Evolutionary conservation across 495 filamentous ascomycete genomes (phyloP).

Genomic region (Talaromyces proteolyticus): DNA sequence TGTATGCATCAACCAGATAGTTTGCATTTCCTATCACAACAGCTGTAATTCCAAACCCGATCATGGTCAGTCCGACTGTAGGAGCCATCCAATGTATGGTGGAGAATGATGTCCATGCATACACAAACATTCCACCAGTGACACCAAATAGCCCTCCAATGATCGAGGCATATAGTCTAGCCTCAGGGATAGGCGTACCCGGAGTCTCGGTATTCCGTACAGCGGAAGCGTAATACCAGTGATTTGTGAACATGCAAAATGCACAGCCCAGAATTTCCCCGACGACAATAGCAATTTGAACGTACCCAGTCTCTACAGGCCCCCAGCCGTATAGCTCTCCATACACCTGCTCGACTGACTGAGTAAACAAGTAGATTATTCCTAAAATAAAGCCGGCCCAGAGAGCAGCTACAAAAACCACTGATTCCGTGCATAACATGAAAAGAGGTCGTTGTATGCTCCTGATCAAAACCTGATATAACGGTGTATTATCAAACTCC

Average conservation of each 20-base stretch:
- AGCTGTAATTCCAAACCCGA: conserved; percentile 16
- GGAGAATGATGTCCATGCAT: conserved; percentile 32
- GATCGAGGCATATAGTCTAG: conserved; percentile 28
- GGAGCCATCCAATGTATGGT: conserved; percentile 31
- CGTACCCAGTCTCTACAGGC: conserved; percentile 24
- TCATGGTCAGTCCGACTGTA: conserved; percentile 28
- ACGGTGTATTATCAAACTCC: conserved; percentile 25
- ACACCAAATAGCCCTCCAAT: conserved; percentile 23
- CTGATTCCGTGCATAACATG: conserved; percentile 46
- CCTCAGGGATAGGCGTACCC: conserved; percentile 29
- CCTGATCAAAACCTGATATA: conserved; percentile 15
- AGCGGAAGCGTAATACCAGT: conserved; percentile 25
- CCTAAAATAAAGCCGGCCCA: conserved; percentile 48
- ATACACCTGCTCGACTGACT: conserved; percentile 39
- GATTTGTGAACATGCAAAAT: conserved; percentile 16
- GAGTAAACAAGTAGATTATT: conserved; percentile 44
- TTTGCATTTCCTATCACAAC: conserved; percentile 16
- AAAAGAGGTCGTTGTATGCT: conserved; percentile 33
- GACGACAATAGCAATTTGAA: conserved; percentile 31
- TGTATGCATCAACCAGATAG: conserved; percentile 14
- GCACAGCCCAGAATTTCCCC: conserved; percentile 26
- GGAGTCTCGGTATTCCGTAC: conserved; percentile 23
- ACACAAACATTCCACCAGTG: conserved; percentile 33
- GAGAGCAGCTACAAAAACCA: conserved; percentile 43
- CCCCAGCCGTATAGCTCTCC: conserved; percentile 26